Evolutionary conservation across 2,329 filamentous ascomycete species (phyloP), one percentile per base, ranked within the genome.

Genomic region (Trichoderma guizhouense): DNA sequence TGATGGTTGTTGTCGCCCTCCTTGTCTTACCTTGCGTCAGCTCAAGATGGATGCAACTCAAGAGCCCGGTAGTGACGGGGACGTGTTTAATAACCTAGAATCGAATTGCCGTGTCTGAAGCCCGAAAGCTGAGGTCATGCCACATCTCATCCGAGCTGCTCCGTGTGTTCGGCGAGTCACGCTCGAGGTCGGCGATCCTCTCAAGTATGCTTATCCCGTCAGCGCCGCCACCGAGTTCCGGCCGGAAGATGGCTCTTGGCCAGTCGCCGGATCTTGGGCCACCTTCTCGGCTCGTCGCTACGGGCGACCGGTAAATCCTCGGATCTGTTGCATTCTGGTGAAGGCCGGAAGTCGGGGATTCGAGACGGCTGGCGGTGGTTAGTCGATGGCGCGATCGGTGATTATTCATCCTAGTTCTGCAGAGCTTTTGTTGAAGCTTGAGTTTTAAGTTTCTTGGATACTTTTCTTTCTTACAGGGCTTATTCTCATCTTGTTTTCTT

Each of bases 371-470:
- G n/a, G 28, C 67, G 57, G 57, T 34, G 30, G 21, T 34, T 62
- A 61, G 67, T 60, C 67, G 57, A 69, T 69, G 62, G 67, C 67
- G 67, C 57, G 67, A 69, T 69, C 57, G 57, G 57, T 69, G 67
- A 69, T 69, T 69, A 61, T 69, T 69, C 67, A 58, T 67, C 51
- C 15, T 30, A 43, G 18, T 15, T 28, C 14, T 43, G 47, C 32
- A 55, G 43, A 53, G 57, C 63, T 32, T 65, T 65, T 36, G 30
- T 53, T 36, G 30, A 51, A 34, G 53, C 57, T 62, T 47, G 57
- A 28, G 12, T 36, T 69, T 69, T 62, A 47, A 28, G n/a, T 26
- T 62, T 53, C 18, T 51, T 28, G 58, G 51, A 21, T 39, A 30
- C 39, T 61, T 69, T 51, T 14, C 14, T 24, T n/a, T 14, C 14